Conservation (phyloP, 192 early-diverging fungal genomes). For the Umbelopsis sp. region DNA sequence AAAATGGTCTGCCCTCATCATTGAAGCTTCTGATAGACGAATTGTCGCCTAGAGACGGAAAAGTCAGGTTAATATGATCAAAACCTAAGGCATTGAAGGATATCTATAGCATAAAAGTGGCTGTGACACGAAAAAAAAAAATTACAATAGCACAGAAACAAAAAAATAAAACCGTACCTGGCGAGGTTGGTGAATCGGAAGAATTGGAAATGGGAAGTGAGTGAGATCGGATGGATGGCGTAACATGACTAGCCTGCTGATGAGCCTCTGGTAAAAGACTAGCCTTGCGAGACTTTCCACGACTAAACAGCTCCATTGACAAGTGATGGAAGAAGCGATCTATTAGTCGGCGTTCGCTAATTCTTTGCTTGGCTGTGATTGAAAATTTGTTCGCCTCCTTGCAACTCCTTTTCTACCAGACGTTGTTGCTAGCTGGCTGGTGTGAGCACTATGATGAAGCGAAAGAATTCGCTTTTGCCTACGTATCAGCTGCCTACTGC, state of each 20-base stretch:
- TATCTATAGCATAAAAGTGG: background rate
- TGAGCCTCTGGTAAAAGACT: slow-evolving; percentile 1
- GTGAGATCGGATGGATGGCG: background rate
- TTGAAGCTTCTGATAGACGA: background rate
- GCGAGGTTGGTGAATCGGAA: background rate
- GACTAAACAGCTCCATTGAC: slow-evolving; percentile 13
- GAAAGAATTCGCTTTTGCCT: slow-evolving; percentile 13
- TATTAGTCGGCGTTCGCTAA: background rate
- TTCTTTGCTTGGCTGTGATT: slow-evolving; percentile 1
- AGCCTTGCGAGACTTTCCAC: slow-evolving; percentile 13
- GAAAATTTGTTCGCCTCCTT: slow-evolving; percentile 18
- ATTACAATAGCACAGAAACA: background rate
- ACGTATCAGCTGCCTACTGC: slow-evolving; percentile 6
- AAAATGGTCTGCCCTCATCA: background rate
- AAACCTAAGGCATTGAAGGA: background rate
- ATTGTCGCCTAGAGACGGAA: background rate
- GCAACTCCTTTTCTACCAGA: background rate
- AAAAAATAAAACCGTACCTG: background rate
- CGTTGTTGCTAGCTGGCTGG: background rate
- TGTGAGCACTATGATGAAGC: slow-evolving; percentile 8
- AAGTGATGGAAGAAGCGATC: background rate
- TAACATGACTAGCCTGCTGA: background rate
- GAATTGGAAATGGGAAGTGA: background rate
- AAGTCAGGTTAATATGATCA: background rate
- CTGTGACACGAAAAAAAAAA: slow-evolving; percentile 15